phyloP scores from a whole-genome alignment of 1,284 basidiomycete species.

The Abortiporus biennis region DNA sequence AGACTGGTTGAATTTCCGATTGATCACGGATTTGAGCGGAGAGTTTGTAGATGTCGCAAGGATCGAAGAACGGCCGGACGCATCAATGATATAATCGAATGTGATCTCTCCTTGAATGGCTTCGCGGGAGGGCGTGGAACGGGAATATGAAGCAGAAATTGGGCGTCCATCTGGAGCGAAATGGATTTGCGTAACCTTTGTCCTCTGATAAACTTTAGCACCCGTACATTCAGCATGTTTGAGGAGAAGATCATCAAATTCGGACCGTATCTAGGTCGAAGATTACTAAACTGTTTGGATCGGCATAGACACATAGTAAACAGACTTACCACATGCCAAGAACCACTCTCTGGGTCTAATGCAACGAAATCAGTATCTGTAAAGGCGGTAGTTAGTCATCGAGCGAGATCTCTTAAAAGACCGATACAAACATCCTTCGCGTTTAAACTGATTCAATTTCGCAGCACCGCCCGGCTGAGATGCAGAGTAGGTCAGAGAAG shows the following conservation, averaged over 20 bases:
- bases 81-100: slow-evolving; percentile 60
- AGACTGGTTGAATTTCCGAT: slow-evolving; percentile 53
- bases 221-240: slow-evolving; percentile 23
- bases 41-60: too few relatives aligned
- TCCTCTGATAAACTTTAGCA: slow-evolving; percentile 23
- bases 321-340: slow-evolving; percentile 25
- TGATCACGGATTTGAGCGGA: slow-evolving; percentile 54
- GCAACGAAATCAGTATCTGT: slow-evolving; percentile 29
- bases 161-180: slow-evolving; percentile 14
- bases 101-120: slow-evolving; percentile 27
- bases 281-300: neutral
- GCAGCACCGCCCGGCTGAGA: slow-evolving; percentile 28
- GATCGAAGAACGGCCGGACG: slow-evolving; percentile 56
- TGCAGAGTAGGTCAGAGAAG: neutral
- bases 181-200: slow-evolving; percentile 19
- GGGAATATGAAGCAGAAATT: slow-evolving; percentile 7
- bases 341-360: slow-evolving; percentile 19
- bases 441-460: slow-evolving; percentile 27
- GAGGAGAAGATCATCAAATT: slow-evolving; percentile 28
- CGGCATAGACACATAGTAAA: neutral
- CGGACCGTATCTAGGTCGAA: slow-evolving; percentile 20
- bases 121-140: neutral
- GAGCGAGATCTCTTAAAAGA: too few relatives aligned
- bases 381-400: too few relatives aligned
- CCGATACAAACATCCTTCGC: slow-evolving; percentile 26